Evolutionary conservation across 495 filamentous ascomycete species (phyloP).

Genomic region (Haplographium delicatum): DNA sequence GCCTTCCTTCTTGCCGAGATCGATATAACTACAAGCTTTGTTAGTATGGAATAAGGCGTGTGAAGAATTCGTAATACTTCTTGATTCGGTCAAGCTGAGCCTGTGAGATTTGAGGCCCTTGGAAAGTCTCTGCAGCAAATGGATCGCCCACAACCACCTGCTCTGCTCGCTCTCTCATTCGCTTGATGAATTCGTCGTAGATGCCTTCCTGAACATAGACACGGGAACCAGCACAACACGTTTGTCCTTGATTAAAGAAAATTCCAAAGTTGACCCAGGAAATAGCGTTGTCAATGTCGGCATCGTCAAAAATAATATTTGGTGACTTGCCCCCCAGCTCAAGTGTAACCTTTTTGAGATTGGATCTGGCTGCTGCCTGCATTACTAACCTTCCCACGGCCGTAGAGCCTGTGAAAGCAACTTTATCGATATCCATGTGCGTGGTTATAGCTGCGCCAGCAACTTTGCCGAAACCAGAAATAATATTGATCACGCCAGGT

Average conservation of each 20-base stretch:
- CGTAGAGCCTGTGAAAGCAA: constrained; percentile 94
- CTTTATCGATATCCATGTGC: constrained; percentile 96
- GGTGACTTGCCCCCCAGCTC: constrained; percentile 96
- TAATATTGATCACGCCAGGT: constrained; percentile 85
- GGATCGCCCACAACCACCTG: constrained; percentile 97
- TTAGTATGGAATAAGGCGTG: no score
- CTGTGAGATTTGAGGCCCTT: constrained; percentile 93
- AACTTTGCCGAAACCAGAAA: constrained; percentile 81
- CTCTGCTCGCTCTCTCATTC: no score
- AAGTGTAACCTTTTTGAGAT: constrained; percentile 95
- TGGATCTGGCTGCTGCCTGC: constrained; percentile 77
- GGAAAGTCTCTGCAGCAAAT: constrained; percentile 84
- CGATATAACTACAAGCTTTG: no score
- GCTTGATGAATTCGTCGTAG: constrained; percentile 1
- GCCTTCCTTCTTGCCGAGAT: constrained; percentile 80
- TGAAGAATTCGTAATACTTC: no score
- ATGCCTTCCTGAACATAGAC: constrained; percentile 6
- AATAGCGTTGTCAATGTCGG: constrained; percentile 88
- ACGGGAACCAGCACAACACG: constrained; percentile 79
- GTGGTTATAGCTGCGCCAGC: constrained; percentile 83
- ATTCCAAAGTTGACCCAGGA: constrained; percentile 96
- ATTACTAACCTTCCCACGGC: constrained; percentile 82
- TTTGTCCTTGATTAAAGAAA: constrained; percentile 95
- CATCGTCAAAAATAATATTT: constrained; percentile 93
- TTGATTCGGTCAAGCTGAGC: constrained; percentile 97